Evolutionary conservation across 768 basidiomycete species (phyloP), one percentile per base, ranked within the genome.

Genomic region (Ramaria rubella): DNA sequence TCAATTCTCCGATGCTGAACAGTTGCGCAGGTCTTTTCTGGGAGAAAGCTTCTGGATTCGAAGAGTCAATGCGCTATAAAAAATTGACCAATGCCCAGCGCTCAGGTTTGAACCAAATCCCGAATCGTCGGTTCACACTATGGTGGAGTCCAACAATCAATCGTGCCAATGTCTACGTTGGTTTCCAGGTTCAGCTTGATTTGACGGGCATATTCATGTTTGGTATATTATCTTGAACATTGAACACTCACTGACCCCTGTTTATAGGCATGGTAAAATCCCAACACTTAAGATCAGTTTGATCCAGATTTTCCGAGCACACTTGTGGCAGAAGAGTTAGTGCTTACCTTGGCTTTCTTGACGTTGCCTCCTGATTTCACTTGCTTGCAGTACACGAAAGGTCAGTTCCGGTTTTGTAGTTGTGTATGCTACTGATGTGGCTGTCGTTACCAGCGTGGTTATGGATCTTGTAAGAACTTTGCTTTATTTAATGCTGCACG

Each of bases 131-230:
- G 12, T 97, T 97, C 77, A 98, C 95, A 3, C 78, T 99, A 9
- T 99, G 96, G 96, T 96, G 94, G 94, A 92, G 90, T 68, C 94
- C 94, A 24, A 98, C 95, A 0, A 97, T 97, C 76, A 98, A 98
- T 72, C 91, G 96, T 62, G 95, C 96, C 53, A 99, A 99, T 68
- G 94, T 98, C 68, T 96, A 96, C 66, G 94, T 98, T 69, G 96
- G 96, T 82, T 99, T 99, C 90, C 96, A 98, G 70, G 96, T 99
- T 19, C 95, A 98, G 66, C 81, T 99, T 45, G 96, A 99, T 79
- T 72, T 99, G 60, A 99, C 96, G 14, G 94, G 93, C 65, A 93
- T 94, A 60, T 94, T 95, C 79, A 94, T 91, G 87, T 81, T 46
- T 67, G n/a, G 64, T 26, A 43, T 24, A 7, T 34, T 36, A 26